Evolutionary conservation across 1,284 basidiomycete genomes (phyloP).

Genomic region (Apiotrichum gracile): DNA sequence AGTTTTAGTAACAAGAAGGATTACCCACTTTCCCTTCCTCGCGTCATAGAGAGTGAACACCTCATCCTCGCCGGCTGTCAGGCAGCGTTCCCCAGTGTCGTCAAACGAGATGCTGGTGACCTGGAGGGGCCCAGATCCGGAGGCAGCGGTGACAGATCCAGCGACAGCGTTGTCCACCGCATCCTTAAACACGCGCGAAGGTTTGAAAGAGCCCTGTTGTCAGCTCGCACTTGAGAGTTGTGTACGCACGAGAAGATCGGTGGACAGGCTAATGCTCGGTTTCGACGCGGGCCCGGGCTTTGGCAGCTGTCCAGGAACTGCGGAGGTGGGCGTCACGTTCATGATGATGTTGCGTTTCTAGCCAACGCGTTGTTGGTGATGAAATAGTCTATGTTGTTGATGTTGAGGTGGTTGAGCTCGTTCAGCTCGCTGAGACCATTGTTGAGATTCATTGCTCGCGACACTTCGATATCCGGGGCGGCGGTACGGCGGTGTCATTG

Average conservation of each 20-base stretch:
- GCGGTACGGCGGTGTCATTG: no score
- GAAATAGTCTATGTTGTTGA: no score
- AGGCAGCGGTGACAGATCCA: constrained; percentile 43
- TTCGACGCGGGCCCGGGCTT: not conserved
- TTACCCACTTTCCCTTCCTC: constrained; percentile 82
- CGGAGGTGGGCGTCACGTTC: not conserved
- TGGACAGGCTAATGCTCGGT: not conserved
- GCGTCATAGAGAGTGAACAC: constrained; percentile 83
- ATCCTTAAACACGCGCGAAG: constrained; percentile 79
- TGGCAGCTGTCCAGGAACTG: not conserved
- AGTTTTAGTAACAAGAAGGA: constrained; percentile 1
- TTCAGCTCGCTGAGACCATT: no score
- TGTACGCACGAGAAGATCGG: not conserved
- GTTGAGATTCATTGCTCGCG: no score
- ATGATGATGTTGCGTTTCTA: no score
- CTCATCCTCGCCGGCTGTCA: constrained; percentile 91
- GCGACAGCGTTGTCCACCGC: constrained; percentile 59
- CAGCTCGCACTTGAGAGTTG: not conserved
- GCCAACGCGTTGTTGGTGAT: no score
- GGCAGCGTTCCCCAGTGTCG: constrained; percentile 74
- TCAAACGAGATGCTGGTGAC: constrained; percentile 88
- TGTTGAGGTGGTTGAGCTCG: no score
- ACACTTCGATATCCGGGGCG: no score
- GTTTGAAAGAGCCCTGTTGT: constrained; percentile 35
- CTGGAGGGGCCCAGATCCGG: constrained; percentile 38